phyloP scores from a whole-genome alignment of 2,329 filamentous ascomycete genomes.

The Fusarium decemcellulare region DNA sequence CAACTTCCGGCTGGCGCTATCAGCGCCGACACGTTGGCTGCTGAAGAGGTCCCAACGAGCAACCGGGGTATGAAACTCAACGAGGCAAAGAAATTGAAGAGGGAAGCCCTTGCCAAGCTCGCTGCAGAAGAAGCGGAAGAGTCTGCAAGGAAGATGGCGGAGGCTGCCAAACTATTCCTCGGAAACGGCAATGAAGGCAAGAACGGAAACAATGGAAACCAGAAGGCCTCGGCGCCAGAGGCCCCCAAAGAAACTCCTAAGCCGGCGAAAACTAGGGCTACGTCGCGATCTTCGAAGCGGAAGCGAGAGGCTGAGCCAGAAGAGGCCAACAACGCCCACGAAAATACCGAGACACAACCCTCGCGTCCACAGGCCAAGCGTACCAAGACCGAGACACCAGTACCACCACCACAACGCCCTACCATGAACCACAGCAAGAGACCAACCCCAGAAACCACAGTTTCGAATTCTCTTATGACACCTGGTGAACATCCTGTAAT shows the following conservation, averaged over 20 bases:
- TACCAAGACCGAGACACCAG: conserved; percentile 70
- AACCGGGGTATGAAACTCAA: conserved; percentile 85
- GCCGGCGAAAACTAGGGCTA: conserved; percentile 48
- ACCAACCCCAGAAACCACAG: conserved; percentile 40
- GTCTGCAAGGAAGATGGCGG: conserved; percentile 67
- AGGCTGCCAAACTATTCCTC: conserved; percentile 62
- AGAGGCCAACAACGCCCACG: conserved; percentile 47
- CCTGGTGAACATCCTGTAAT: conserved; percentile 33
- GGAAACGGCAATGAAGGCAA: conserved; percentile 47
- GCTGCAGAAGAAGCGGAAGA: conserved; percentile 75
- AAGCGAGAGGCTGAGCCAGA: conserved; percentile 59
- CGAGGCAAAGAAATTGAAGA: conserved; percentile 81
- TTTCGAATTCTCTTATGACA: conserved; percentile 36
- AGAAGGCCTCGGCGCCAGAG: conserved; percentile 44
- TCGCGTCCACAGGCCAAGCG: conserved; percentile 63
- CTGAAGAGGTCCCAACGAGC: conserved; percentile 74
- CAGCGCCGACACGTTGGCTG: conserved; percentile 68
- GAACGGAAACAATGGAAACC: conserved; percentile 38
- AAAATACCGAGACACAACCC: conserved; percentile 47
- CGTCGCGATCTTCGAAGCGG: conserved; percentile 58
- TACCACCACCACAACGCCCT: conserved; percentile 61
- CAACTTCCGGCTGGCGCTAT: conserved; percentile 73
- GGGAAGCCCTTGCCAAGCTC: conserved; percentile 73
- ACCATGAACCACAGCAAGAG: conserved; percentile 48
- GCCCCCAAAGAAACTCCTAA: conserved; percentile 47